A percentile compares a stretch with the other conserved stretches of the same genome.
phyloP scores from a whole-genome alignment of 257 asterid species.

The Verbascum thapsus region DNA sequence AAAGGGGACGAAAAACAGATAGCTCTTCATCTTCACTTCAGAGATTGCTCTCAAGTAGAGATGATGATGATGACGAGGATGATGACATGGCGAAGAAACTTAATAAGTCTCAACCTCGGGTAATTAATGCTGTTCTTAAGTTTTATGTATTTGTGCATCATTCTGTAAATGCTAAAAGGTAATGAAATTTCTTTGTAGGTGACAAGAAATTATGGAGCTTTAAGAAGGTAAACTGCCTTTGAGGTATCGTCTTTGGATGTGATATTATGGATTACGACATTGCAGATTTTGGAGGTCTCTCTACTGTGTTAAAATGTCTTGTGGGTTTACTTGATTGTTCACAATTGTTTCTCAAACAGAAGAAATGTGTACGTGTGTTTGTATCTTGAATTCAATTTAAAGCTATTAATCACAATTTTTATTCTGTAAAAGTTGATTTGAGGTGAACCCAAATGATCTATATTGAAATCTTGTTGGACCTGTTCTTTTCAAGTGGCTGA shows the following conservation, averaged over 20 bases:
- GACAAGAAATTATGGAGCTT: slow-evolving; percentile 81
- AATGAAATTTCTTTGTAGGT: slow-evolving; percentile 48
- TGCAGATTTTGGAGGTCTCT: neutral
- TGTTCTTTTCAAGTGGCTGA: too few species aligned
- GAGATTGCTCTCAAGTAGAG: slow-evolving; percentile 61
- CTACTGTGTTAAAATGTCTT: neutral
- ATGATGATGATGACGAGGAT: slow-evolving; percentile 70
- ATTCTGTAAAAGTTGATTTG: too few species aligned
- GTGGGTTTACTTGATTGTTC: too few species aligned
- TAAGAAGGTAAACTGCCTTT: slow-evolving; percentile 52
- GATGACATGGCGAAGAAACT: slow-evolving; percentile 60
- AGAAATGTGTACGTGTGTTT: too few species aligned
- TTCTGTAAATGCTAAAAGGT: neutral
- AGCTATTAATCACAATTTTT: too few species aligned
- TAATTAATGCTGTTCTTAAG: slow-evolving; percentile 35
- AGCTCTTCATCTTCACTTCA: slow-evolving; percentile 75
- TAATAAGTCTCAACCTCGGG: slow-evolving; percentile 75
- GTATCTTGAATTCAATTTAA: too few species aligned
- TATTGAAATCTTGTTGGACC: too few species aligned
- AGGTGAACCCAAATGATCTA: too few species aligned
- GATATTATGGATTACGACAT: neutral
- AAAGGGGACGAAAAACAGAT: slow-evolving; percentile 80
- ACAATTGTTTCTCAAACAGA: too few species aligned
- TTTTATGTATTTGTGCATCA: neutral
- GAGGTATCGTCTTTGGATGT: neutral